A percentile compares a stretch with the other conserved stretches of the same genome.
Conservation (phyloP, 106 monocot species). For the Allium cepa region DNA sequence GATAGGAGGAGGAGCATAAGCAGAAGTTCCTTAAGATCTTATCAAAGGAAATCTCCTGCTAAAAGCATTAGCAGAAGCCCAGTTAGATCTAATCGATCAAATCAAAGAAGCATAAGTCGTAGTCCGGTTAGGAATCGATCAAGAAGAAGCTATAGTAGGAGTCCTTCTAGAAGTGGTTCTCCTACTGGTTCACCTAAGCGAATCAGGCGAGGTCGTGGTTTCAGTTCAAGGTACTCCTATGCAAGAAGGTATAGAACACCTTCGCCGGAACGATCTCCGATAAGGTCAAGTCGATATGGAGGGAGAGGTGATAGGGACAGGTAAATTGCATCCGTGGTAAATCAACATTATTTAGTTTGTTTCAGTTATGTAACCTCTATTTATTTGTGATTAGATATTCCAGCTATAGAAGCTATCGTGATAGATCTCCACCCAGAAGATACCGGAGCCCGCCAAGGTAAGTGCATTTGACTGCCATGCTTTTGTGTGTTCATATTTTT, state of each 20-base stretch:
- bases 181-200: constrained; percentile 83
- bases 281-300: constrained; percentile 58
- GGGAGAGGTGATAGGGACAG: constrained; percentile 71
- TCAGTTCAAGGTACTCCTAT: constrained; percentile 78
- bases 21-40: constrained; percentile 26
- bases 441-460: constrained; percentile 63
- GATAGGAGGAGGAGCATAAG: constrained; percentile 32
- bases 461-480: too few relatives aligned
- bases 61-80: constrained; percentile 16
- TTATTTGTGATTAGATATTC: constrained; percentile 29
- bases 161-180: constrained; percentile 71
- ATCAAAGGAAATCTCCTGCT: constrained; percentile 9
- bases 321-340: constrained; percentile 10
- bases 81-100: constrained; percentile 28
- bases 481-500: too few relatives aligned
- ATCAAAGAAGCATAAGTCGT: constrained; percentile 22
- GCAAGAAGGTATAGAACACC: constrained; percentile 80
- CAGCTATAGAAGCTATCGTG: constrained; percentile 65
- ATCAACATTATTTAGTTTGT: neutral
- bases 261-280: constrained; percentile 72
- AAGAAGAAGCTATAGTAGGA: constrained; percentile 42
- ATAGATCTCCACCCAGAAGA: constrained; percentile 65
- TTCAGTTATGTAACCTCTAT: neutral
- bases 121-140: constrained; percentile 26
- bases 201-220: constrained; percentile 80